phyloP scores from a whole-genome alignment of 768 basidiomycete genomes.

The Leucocoprinus leucothites region DNA sequence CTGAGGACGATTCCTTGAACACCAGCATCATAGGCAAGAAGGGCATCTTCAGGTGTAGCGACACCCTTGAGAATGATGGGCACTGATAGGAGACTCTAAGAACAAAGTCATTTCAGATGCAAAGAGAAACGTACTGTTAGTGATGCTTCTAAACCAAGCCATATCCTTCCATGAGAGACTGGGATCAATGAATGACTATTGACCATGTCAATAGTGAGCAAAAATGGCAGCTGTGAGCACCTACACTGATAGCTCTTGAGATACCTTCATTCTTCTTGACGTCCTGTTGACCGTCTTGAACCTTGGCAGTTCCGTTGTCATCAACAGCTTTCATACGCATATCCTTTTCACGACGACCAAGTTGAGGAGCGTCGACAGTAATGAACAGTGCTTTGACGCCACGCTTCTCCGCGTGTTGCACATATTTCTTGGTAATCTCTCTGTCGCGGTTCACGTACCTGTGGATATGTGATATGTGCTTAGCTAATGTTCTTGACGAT shows the following conservation, averaged over 20 bases:
- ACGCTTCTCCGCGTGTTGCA: constrained; percentile 85
- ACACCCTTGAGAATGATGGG: constrained; percentile 90
- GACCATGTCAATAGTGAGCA: background rate
- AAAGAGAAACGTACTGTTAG: constrained; percentile 53
- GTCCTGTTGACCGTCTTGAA: constrained; percentile 45
- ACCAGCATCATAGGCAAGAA: constrained; percentile 77
- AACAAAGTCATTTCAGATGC: constrained; percentile 6
- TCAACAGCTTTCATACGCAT: constrained; percentile 97
- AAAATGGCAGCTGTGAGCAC: constrained; percentile 7
- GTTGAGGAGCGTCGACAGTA: constrained; percentile 96
- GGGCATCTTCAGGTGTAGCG: constrained; percentile 57
- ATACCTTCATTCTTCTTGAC: constrained; percentile 89
- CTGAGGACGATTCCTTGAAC: constrained; percentile 77
- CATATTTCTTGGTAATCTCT: constrained; percentile 77
- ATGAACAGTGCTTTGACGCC: constrained; percentile 97
- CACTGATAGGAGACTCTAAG: constrained; percentile 44
- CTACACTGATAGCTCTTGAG: constrained; percentile 89
- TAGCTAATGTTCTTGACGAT: background rate
- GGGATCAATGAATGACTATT: constrained; percentile 94
- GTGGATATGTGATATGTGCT: background rate
- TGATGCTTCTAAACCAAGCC: constrained; percentile 77
- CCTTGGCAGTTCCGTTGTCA: constrained; percentile 58
- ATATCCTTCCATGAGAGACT: constrained; percentile 84
- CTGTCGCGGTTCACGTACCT: constrained; percentile 94
- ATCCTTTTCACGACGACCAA: constrained; percentile 94